A percentile compares a stretch with the other conserved stretches of the same genome.
Conservation (phyloP, 441 rosid species). For the Populus hybrid region DNA sequence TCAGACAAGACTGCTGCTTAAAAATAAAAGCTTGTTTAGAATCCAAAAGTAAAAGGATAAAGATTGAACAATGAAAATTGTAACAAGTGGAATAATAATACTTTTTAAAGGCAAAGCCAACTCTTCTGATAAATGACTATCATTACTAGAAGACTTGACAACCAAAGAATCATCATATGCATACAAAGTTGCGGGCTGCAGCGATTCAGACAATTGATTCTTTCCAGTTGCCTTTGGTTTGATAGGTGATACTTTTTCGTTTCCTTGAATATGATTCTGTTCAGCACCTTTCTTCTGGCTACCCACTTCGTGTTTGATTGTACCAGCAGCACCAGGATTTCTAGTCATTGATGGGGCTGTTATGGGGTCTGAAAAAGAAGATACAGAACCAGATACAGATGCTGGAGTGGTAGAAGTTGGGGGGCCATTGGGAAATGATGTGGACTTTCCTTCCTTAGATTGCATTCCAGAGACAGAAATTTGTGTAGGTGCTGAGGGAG, state of each 20-base stretch:
- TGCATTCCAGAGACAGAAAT: conserved; percentile 1
- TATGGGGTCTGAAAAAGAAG: conserved; percentile 44
- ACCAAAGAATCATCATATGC: conserved; percentile 27
- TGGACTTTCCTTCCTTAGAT: conserved; percentile 30
- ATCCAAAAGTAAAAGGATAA: not conserved
- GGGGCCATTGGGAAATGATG: conserved; percentile 22
- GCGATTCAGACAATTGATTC: conserved; percentile 27
- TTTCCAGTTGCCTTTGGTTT: conserved; percentile 28
- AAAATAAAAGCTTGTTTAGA: conserved; percentile 17
- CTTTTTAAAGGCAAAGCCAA: conserved; percentile 27
- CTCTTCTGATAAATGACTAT: conserved; percentile 32
- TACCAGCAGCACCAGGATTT: conserved; percentile 29
- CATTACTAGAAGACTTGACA: conserved; percentile 23
- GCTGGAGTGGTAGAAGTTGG: conserved; percentile 25
- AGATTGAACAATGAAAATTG: not conserved
- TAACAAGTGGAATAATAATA: conserved; percentile 4
- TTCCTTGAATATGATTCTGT: conserved; percentile 31
- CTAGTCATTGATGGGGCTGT: conserved; percentile 26
- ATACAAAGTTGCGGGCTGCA: conserved; percentile 25
- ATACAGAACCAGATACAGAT: conserved; percentile 32
- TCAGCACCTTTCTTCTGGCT: conserved; percentile 29
- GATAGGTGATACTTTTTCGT: conserved; percentile 16
- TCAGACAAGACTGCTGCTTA: conserved; percentile 32
- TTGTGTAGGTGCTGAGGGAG: conserved; percentile 18
- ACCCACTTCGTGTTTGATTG: conserved; percentile 28